A percentile compares a stretch with the other conserved stretches of the same genome.
Evolutionary conservation across 805 yeast species (phyloP).

Genomic region (Candida ipomoeae): DNA sequence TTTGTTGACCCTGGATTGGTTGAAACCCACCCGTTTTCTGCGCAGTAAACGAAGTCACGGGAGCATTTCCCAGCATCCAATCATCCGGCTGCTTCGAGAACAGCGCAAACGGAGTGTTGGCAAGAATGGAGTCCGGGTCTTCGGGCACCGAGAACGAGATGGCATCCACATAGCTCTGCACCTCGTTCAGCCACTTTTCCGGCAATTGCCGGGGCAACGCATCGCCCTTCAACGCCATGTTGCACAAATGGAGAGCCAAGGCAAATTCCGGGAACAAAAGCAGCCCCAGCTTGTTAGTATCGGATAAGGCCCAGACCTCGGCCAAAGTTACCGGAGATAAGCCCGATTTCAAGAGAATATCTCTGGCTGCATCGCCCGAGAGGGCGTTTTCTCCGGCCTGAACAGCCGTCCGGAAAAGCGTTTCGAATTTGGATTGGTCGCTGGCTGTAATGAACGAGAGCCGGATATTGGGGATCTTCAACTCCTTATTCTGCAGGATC

Average conservation of each 20-base stretch:
- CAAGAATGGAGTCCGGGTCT: slow-evolving; percentile 37
- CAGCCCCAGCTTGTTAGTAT: slow-evolving; percentile 79
- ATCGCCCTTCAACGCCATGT: slow-evolving; percentile 72
- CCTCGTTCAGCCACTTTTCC: slow-evolving; percentile 72
- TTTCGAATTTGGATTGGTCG: slow-evolving; percentile 85
- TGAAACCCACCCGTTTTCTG: slow-evolving; percentile 33
- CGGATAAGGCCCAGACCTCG: slow-evolving; percentile 88
- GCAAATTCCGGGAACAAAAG: slow-evolving; percentile 93
- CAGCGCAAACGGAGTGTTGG: slow-evolving; percentile 42
- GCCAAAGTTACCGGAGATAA: slow-evolving; percentile 71
- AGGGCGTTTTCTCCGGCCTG: slow-evolving; percentile 65
- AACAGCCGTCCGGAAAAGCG: slow-evolving; percentile 76
- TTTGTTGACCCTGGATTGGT: slow-evolving; percentile 9
- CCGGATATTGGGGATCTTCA: slow-evolving; percentile 72
- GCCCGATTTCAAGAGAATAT: slow-evolving; percentile 75
- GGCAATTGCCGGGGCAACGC: slow-evolving; percentile 72
- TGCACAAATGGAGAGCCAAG: slow-evolving; percentile 82
- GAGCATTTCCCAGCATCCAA: slow-evolving; percentile 16
- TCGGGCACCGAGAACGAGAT: slow-evolving; percentile 77
- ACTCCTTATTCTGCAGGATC: slow-evolving; percentile 48
- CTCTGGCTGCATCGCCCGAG: slow-evolving; percentile 70
- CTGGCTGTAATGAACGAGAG: slow-evolving; percentile 78
- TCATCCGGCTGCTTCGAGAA: slow-evolving; percentile 19
- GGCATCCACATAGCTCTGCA: slow-evolving; percentile 82
- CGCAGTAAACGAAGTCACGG: slow-evolving; percentile 31